Percentiles rank a stretch among this genome's conserved stretches.
Conservation (phyloP, 2,329 filamentous ascomycete genomes). For the Neopestalotiopsis sp. region DNA sequence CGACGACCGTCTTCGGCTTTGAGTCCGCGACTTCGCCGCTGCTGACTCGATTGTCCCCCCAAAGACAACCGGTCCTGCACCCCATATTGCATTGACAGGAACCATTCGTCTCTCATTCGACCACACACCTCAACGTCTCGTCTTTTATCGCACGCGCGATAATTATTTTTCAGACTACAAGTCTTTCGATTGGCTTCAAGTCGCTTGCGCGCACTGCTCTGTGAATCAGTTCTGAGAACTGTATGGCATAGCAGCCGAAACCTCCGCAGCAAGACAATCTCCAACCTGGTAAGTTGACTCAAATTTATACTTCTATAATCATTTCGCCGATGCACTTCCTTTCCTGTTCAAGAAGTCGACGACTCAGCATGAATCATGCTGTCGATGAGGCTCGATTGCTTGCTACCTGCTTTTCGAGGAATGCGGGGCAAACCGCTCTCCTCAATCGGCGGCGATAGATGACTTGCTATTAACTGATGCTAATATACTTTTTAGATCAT, state of each 20-base stretch:
- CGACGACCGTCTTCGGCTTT: neutral
- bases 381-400: conserved; percentile 5
- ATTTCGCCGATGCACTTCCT: neutral
- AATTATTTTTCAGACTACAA: neutral
- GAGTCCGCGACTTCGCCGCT: neutral
- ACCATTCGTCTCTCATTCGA: neutral
- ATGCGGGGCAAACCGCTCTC: conserved; percentile 32
- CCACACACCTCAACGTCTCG: neutral
- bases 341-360: neutral
- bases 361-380: conserved; percentile 4
- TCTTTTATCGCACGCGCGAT: neutral
- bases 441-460: conserved; percentile 23
- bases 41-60: neutral
- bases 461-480: neutral
- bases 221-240: neutral
- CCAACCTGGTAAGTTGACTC: neutral
- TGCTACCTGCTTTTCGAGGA: conserved; percentile 21
- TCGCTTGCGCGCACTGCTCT: neutral
- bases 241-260: conserved; percentile 4
- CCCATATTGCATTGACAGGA: neutral
- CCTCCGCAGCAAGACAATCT: neutral
- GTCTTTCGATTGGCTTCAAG: neutral
- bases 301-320: conserved; percentile 3
- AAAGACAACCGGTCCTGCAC: neutral
- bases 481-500: neutral